Evolutionary conservation across 164 flowering plant species (phyloP).

Genomic region (Dillenia suffruticosa): DNA sequence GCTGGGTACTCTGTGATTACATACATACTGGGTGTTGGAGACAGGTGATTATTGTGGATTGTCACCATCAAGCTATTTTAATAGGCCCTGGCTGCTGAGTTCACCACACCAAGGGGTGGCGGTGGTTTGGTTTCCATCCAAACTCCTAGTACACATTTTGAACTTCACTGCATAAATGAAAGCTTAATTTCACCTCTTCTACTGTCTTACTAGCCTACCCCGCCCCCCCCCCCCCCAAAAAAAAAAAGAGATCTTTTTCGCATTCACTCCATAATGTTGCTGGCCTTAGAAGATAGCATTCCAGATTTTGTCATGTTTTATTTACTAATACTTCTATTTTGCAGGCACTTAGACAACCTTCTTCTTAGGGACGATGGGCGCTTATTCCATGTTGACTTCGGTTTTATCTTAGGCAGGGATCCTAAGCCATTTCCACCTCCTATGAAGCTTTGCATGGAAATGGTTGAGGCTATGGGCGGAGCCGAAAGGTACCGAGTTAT

Average conservation of each 20-base stretch:
- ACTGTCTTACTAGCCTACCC: too few relatives aligned
- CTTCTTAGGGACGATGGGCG: constrained; percentile 95
- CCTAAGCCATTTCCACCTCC: constrained; percentile 99
- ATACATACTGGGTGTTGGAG: constrained; percentile 94
- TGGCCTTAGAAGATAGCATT: too few relatives aligned
- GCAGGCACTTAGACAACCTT: constrained; percentile 95
- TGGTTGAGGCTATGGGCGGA: constrained; percentile 99
- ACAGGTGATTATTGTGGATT: constrained; percentile 50
- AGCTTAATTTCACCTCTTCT: too few relatives aligned
- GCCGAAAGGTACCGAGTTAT: constrained; percentile 71
- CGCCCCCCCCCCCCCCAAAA: too few relatives aligned
- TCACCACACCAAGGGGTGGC: too few relatives aligned
- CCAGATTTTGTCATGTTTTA: not conserved
- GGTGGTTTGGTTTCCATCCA: too few relatives aligned
- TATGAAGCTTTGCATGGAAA: constrained; percentile 99
- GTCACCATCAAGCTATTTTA: too few relatives aligned
- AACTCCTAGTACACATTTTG: too few relatives aligned
- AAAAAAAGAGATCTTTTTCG: too few relatives aligned
- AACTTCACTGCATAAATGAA: too few relatives aligned
- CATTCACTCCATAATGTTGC: too few relatives aligned
- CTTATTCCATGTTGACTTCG: constrained; percentile 98
- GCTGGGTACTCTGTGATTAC: constrained; percentile 99
- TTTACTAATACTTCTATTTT: constrained; percentile 15
- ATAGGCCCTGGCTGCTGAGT: too few relatives aligned
- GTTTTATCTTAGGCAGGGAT: constrained; percentile 93